phyloP scores from a whole-genome alignment of 1,139 yeast genomes.

The Hemisphaericaspora lyxosophila region DNA sequence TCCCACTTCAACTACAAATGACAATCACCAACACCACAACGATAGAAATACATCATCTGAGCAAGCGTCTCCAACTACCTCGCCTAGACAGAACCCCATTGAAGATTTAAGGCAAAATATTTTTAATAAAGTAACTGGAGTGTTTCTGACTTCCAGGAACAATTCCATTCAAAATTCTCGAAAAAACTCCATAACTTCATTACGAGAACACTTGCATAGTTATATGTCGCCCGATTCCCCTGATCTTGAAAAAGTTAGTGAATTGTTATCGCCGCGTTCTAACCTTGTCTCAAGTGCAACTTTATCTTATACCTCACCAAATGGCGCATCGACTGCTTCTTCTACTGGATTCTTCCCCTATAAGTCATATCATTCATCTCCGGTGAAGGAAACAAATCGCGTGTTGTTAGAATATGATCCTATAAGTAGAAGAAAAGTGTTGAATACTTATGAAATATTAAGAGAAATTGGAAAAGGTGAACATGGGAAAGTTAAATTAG shows the following conservation, averaged over 20 bases:
- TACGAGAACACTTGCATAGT: conserved; percentile 6
- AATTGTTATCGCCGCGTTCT: conserved; percentile 3
- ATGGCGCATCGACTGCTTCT: not conserved
- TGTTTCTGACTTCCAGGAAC: conserved; percentile 8
- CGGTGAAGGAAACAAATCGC: conserved; percentile 80
- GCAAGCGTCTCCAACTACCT: conserved; percentile 8
- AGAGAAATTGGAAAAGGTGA: conserved; percentile 92
- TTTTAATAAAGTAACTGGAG: conserved; percentile 35
- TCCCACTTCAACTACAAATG: conserved; percentile 3
- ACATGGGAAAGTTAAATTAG: conserved; percentile 95
- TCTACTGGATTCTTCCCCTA: conserved; percentile 6
- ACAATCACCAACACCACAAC: not conserved
- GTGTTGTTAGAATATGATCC: conserved; percentile 90
- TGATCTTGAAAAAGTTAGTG: conserved; percentile 1
- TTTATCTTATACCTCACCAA: conserved; percentile 1
- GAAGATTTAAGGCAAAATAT: conserved; percentile 24
- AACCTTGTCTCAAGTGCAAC: not conserved
- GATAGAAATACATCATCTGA: not conserved
- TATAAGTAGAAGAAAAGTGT: conserved; percentile 72
- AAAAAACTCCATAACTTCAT: conserved; percentile 18
- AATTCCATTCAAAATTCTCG: conserved; percentile 20
- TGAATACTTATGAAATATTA: conserved; percentile 88
- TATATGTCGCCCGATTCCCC: not conserved
- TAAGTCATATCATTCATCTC: conserved; percentile 11
- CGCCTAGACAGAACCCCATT: conserved; percentile 10